Base-by-base conservation (phyloP, 352 stramenopile genomes). In the Globisporangium viniferum region DNA sequence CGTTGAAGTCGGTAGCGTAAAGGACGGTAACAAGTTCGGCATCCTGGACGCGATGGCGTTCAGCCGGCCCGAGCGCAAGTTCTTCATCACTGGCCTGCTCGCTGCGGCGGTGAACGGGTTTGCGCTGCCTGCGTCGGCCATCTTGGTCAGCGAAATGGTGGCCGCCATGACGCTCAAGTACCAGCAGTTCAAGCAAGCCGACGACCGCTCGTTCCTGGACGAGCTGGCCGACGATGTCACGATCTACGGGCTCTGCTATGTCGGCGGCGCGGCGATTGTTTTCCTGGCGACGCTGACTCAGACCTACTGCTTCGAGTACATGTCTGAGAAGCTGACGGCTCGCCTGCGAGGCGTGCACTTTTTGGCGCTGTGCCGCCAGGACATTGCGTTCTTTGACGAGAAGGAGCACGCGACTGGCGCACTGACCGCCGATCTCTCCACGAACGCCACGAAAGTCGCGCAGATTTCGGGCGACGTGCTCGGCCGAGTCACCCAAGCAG, bases 361-460 rank as follows among this genome's bases (percentile, higher is more conserved):
- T 51, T 67, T 56, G 10, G 82, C 82, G 2, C 62, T 89, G 0
- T 61, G 81, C 27, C 75, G 72, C 2, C 81, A 89, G 44, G 71
- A 78, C 10, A 67, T 95, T 51, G 65, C 73, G 0, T 97, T 88
- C 69, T 97, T 96, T 44, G 87, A 96, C 60, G 65, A 69, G 0
- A 68, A 75, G 12, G 35, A 78, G n/a, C 73, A 96, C 62, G 72
- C 75, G 0, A 66, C 84, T 0, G 80, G 88, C 12, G 71, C 68
- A 3, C 53, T 94, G 14, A 82, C 88, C 9, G 76, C 89, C 1
- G 76, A 75, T 10, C 71, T 92, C 4, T 71, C 83, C 3, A 75
- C 78, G 12, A 74, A 94, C 15, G 76, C 79, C 0, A 62, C 88
- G 0, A 81, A 70, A 20, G 77, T 84, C 15, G 73, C 81, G 0